Evolutionary conservation across 2,329 filamentous ascomycete genomes (phyloP).

Genomic region (Fusarium brevicatenulatum): DNA sequence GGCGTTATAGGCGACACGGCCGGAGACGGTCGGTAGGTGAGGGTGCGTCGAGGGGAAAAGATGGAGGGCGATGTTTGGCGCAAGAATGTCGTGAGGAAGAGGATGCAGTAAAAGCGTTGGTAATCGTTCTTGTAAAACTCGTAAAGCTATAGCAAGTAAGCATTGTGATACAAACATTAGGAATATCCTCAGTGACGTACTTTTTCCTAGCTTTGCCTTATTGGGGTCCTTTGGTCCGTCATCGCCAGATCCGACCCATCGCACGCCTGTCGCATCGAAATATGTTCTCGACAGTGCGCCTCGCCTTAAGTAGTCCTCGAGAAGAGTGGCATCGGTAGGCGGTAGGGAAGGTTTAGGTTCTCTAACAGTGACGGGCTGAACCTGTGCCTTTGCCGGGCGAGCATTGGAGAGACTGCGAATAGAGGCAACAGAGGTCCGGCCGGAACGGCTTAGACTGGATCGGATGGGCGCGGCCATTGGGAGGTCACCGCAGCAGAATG

Average conservation of each 20-base stretch:
- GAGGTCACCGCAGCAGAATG: slow-evolving; percentile 41
- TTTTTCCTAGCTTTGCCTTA: slow-evolving; percentile 71
- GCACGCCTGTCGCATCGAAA: slow-evolving; percentile 48
- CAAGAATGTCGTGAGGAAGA: slow-evolving; percentile 78
- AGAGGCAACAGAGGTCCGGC: slow-evolving; percentile 37
- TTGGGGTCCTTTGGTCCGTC: slow-evolving; percentile 61
- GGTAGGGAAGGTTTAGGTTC: slow-evolving; percentile 7
- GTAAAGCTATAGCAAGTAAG: slow-evolving; percentile 60
- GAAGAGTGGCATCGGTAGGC: slow-evolving; percentile 9
- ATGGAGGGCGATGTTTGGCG: slow-evolving; percentile 76
- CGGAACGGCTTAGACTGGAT: slow-evolving; percentile 41
- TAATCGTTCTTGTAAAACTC: slow-evolving; percentile 73
- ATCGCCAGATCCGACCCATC: slow-evolving; percentile 41
- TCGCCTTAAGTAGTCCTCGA: slow-evolving; percentile 18
- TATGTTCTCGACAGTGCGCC: slow-evolving; percentile 41
- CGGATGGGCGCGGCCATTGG: slow-evolving; percentile 51
- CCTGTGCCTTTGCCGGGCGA: slow-evolving; percentile 46
- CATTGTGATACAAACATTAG: not conserved
- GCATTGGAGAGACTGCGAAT: slow-evolving; percentile 46
- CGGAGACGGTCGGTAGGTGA: slow-evolving; percentile 90
- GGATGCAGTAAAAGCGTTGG: slow-evolving; percentile 74
- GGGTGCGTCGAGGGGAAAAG: slow-evolving; percentile 82
- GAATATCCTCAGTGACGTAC: slow-evolving; percentile 53
- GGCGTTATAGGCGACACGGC: slow-evolving; percentile 88
- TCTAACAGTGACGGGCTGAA: slow-evolving; percentile 38